Percentiles rank a stretch among this genome's conserved stretches.
These are phyloP conservation scores for Eragrostis nindensis DNA, from an alignment of 176 grass and related monocot genomes.

Conservation along the genomic window DNA sequence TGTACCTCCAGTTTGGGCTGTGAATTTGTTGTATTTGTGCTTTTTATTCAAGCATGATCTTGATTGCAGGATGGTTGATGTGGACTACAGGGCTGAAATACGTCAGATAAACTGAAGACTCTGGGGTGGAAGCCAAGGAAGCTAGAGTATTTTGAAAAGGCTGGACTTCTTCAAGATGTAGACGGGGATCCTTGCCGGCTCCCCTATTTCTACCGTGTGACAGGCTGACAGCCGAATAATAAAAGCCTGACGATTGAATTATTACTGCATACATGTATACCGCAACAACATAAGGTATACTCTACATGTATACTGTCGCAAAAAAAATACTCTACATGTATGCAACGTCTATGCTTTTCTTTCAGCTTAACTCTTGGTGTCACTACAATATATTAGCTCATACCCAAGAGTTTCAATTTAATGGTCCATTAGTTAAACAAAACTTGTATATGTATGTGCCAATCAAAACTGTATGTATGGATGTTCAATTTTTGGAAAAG, in stretches of 20 bases:
- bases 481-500: no score
- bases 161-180: constrained; percentile 39
- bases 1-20: neutral
- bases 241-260: no score
- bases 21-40: neutral
- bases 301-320: no score
- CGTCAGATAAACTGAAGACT: constrained; percentile 43
- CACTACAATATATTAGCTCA: no score
- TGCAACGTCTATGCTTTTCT: no score
- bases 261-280: no score
- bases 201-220: constrained; percentile 11
- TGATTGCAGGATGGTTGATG: constrained; percentile 29
- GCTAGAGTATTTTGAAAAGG: constrained; percentile 34
- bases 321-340: no score
- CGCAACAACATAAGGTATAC: no score
- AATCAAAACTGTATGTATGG: neutral
- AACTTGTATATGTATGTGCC: neutral
- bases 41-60: neutral
- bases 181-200: constrained; percentile 14
- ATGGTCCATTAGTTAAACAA: no score
- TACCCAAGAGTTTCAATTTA: no score
- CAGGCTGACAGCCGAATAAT: neutral
- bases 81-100: neutral
- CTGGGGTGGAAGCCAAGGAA: constrained; percentile 55
- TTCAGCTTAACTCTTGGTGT: no score